These are phyloP conservation scores for Daldinia eschscholtzii DNA, from an alignment of 2,329 filamentous ascomycete genomes.

Conservation along the genomic window DNA sequence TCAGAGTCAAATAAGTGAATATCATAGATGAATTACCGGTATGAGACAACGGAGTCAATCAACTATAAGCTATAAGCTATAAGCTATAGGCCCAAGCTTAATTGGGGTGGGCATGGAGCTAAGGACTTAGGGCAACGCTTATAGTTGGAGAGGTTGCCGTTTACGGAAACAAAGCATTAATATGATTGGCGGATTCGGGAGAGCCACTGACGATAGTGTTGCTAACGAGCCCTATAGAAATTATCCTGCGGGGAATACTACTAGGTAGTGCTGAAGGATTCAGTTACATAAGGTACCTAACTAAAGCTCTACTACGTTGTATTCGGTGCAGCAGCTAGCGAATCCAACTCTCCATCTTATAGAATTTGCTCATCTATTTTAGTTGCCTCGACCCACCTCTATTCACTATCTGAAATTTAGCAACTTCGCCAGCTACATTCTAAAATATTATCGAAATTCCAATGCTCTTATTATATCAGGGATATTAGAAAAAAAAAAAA, in stretches of 20 bases:
- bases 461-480: too few relatives aligned
- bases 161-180: conserved; percentile 8
- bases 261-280: conserved; percentile 16
- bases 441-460: too few relatives aligned
- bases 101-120: conserved; percentile 1
- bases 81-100: not conserved
- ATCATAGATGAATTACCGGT: not conserved
- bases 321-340: conserved; percentile 17
- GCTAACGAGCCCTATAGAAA: not conserved
- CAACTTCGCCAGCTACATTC: too few relatives aligned
- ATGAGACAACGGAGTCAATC: not conserved
- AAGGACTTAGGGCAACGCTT: too few relatives aligned
- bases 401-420: too few relatives aligned
- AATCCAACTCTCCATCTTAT: not conserved
- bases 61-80: too few relatives aligned
- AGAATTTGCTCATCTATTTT: not conserved
- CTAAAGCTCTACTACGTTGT: conserved; percentile 1
- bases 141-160: conserved; percentile 11
- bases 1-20: not conserved
- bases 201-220: not conserved
- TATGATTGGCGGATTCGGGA: conserved; percentile 23
- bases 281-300: too few relatives aligned
- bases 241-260: not conserved
- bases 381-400: not conserved
- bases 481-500: too few relatives aligned